Evolutionary conservation across 140 eudicot species (phyloP).

Genomic region (Flaveria floridana): DNA sequence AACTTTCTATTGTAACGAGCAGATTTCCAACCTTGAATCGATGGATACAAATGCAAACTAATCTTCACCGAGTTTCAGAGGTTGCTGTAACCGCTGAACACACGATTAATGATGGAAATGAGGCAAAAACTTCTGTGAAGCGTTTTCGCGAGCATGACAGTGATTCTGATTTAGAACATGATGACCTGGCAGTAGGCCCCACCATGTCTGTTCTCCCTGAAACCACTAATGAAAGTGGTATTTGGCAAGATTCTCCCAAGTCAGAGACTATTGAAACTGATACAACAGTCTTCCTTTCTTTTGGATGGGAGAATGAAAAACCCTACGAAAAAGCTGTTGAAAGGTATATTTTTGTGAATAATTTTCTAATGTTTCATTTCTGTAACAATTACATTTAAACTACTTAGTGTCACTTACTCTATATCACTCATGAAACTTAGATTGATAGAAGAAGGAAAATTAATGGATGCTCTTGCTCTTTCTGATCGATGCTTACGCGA

Average conservation of each 20-base stretch:
- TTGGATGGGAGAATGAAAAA: conserved; percentile 96
- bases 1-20: conserved; percentile 22
- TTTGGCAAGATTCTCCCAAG: conserved; percentile 56
- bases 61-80: conserved; percentile 93
- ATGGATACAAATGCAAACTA: conserved; percentile 98
- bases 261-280: conserved; percentile 55
- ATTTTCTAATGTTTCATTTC: background rate
- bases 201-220: conserved; percentile 48
- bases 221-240: conserved; percentile 47
- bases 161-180: conserved; percentile 86
- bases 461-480: conserved; percentile 96
- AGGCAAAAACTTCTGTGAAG: conserved; percentile 58
- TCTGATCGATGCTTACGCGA: conserved; percentile 90
- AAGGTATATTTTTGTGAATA: conserved; percentile 42
- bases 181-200: conserved; percentile 56
- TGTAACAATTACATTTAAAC: background rate
- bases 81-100: conserved; percentile 67
- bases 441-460: conserved; percentile 85
- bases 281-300: conserved; percentile 72
- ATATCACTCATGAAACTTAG: conserved; percentile 36
- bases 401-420: conserved; percentile 13
- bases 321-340: conserved; percentile 94
- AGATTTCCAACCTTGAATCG: conserved; percentile 99
- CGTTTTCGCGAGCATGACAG: conserved; percentile 81
- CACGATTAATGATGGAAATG: conserved; percentile 38